Evolutionary conservation across 2,329 filamentous ascomycete species (phyloP), one percentile per base, ranked within the genome.

Genomic region (Pestalotiopsis sp.): DNA sequence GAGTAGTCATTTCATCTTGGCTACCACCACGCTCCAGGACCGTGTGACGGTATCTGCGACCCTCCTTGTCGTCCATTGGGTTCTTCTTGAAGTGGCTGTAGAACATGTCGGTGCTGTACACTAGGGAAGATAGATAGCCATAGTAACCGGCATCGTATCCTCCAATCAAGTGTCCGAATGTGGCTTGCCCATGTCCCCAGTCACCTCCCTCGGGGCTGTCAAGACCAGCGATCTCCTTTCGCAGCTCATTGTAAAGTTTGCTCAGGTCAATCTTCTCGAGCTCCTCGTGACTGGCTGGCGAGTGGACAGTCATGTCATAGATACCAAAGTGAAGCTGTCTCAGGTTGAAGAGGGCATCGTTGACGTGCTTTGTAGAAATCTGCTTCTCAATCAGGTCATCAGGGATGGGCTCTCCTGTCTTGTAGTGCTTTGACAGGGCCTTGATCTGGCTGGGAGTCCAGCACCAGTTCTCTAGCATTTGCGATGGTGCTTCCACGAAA

Each of bases 91-190:
- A 96, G 61, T 92, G 90, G 0, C 87, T 87, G 81, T 93, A 90
- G 84, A 95, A 97, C 92, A 97, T 95, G 80, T 97, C 93, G 31
- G 91, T 88, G 25, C 90, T 93, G 81, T 95, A 96, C 20, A 96
- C 94, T 78, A 94, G 88, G 1, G 91, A 94, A 71, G 88, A 91
- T 41, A 92, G 82, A 77, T 92, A 92, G 74, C 90, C 89, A 79
- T 96, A 96, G 82, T 95, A 95, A 58, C 93, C 92, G 38, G 93
- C 93, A 79, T 95, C 93, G 76, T 96, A 96, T 2, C 93, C 93
- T 66, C 92, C 92, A 70, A 95, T 93, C 71, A 95, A 84, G 80
- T 96, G 93, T 17, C 93, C 92, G 76, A 96, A 95, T 0, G 90
- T 94, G 5, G 92, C 92, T 76, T 95, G 89, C 13, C 93, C 92